These are phyloP conservation scores for Raddia guianensis DNA, from an alignment of 176 grass and related monocot species.

Conservation along the genomic window DNA sequence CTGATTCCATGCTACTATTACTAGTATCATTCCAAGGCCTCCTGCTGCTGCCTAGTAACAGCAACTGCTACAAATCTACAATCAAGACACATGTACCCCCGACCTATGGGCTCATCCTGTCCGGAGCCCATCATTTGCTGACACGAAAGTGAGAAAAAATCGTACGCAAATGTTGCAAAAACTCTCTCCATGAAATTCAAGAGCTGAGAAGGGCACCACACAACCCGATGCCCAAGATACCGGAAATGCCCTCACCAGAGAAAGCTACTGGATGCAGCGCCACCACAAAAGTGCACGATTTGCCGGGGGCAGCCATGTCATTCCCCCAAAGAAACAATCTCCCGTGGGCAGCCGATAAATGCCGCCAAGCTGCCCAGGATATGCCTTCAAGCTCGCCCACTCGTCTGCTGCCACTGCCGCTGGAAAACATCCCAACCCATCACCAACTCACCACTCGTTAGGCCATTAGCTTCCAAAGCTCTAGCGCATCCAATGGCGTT, in stretches of 20 bases:
- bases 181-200: neutral
- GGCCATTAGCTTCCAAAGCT: slow-evolving; percentile 33
- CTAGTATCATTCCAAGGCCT: neutral
- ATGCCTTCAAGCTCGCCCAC: slow-evolving; percentile 50
- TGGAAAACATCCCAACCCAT: slow-evolving; percentile 10
- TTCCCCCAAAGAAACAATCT: slow-evolving; percentile 15
- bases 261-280: neutral
- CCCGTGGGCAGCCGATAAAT: slow-evolving; percentile 25
- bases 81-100: neutral
- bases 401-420: slow-evolving; percentile 11
- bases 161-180: neutral
- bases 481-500: slow-evolving; percentile 69
- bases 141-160: neutral
- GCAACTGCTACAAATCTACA: neutral
- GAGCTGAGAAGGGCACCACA: slow-evolving; percentile 26
- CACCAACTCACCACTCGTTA: slow-evolving; percentile 25
- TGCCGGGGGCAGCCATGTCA: slow-evolving; percentile 27
- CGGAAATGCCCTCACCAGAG: neutral
- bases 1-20: slow-evolving; percentile 25
- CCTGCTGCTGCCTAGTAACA: neutral
- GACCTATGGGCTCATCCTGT: neutral
- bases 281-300: slow-evolving; percentile 29
- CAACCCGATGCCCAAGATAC: neutral
- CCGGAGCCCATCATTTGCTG: neutral
- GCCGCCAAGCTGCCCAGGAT: slow-evolving; percentile 33